Percentiles rank a stretch among this genome's conserved stretches.
phyloP scores from a whole-genome alignment of 148 eudicot genomes.

The Spergularia bocconei region DNA sequence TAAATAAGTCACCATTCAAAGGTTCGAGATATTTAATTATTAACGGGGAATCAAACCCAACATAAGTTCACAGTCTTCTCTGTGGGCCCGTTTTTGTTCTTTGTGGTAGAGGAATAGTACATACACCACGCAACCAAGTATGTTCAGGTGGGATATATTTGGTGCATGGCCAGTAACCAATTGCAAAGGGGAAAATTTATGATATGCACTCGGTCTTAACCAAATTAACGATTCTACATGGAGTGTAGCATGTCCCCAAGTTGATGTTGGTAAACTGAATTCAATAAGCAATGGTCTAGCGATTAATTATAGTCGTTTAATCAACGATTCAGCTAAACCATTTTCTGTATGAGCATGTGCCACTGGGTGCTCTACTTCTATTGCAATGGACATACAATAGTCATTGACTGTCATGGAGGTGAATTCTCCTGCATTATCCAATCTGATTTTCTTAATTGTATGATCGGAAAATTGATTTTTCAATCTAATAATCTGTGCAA shows the following conservation, averaged over 20 bases:
- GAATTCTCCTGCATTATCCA: neutral
- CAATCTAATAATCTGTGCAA: no score
- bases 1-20: conserved; percentile 14
- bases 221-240: neutral
- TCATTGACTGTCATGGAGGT: neutral
- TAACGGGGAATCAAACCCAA: conserved; percentile 1
- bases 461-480: no score
- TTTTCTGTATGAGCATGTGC: neutral
- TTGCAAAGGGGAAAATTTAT: neutral
- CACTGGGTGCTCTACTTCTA: neutral
- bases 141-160: neutral
- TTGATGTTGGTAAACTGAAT: neutral
- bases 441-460: neutral
- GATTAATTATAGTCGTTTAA: neutral
- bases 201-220: neutral
- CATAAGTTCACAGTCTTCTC: neutral
- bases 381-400: neutral
- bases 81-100: neutral
- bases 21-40: conserved; percentile 6
- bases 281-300: neutral
- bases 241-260: conserved; percentile 3
- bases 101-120: neutral
- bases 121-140: neutral
- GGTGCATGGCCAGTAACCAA: neutral
- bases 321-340: neutral